phyloP scores from a whole-genome alignment of 2,329 filamentous ascomycete species.

The Penicillium vulpinum region DNA sequence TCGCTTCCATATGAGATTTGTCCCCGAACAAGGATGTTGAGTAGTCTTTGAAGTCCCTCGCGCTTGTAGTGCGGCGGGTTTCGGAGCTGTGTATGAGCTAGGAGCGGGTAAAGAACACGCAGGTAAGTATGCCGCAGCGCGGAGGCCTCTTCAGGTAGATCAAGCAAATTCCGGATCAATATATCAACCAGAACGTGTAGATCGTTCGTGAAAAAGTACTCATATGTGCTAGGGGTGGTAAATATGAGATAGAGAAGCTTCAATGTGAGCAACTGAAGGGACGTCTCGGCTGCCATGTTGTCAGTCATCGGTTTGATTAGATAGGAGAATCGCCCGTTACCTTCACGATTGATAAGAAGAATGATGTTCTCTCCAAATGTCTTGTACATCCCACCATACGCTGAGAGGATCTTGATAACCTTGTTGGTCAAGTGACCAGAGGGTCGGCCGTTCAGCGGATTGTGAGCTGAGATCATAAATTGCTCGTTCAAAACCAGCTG shows the following conservation, averaged over 20 bases:
- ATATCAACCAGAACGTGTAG: conserved; percentile 91
- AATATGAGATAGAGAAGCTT: conserved; percentile 95
- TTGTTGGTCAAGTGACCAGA: conserved; percentile 74
- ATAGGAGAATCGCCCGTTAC: conserved; percentile 31
- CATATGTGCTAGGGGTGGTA: conserved; percentile 84
- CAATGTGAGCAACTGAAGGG: conserved; percentile 90
- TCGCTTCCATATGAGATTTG: conserved; percentile 61
- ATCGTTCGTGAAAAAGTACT: conserved; percentile 99
- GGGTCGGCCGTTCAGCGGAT: conserved; percentile 44
- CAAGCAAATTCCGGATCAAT: conserved; percentile 93
- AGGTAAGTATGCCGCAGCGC: conserved; percentile 88
- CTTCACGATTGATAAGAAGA: conserved; percentile 88
- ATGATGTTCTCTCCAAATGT: conserved; percentile 99
- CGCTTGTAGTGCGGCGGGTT: conserved; percentile 88
- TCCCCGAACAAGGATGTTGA: conserved; percentile 71
- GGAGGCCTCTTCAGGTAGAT: conserved; percentile 77
- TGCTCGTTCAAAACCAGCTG: conserved; percentile 96
- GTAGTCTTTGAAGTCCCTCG: conserved; percentile 74
- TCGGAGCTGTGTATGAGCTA: conserved; percentile 87
- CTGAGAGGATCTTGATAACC: conserved; percentile 85
- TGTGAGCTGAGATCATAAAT: conserved; percentile 79
- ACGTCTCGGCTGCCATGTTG: conserved; percentile 67
- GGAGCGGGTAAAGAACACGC: conserved; percentile 83
- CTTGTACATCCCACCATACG: conserved; percentile 77
- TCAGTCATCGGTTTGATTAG: conserved; percentile 12